Percentiles rank a stretch among this genome's conserved stretches.
phyloP scores from a whole-genome alignment of 257 asterid genomes.

The Solanum verrucosum region DNA sequence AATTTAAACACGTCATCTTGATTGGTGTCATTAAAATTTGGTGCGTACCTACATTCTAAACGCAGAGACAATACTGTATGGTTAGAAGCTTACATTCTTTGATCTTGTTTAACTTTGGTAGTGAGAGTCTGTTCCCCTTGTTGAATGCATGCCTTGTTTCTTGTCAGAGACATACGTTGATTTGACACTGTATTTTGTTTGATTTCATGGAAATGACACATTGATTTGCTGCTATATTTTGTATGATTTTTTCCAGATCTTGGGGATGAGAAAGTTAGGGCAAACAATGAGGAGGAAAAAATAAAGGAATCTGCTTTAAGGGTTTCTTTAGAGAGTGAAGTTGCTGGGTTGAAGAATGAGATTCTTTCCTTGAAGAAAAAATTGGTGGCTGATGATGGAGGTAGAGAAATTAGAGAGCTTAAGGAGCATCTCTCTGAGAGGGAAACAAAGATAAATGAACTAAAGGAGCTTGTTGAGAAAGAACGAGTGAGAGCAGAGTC shows the following conservation, averaged over 20 bases:
- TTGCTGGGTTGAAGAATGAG: slow-evolving; percentile 52
- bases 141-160: slow-evolving; percentile 2
- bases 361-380: slow-evolving; percentile 41
- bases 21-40: neutral
- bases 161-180: neutral
- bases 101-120: neutral
- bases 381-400: slow-evolving; percentile 19
- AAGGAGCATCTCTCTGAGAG: slow-evolving; percentile 25
- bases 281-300: slow-evolving; percentile 36
- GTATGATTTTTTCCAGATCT: slow-evolving; percentile 27
- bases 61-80: neutral
- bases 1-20: neutral
- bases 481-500: slow-evolving; percentile 33
- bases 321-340: slow-evolving; percentile 55
- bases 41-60: neutral
- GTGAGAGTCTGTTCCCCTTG: neutral
- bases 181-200: neutral
- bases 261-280: slow-evolving; percentile 36
- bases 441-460: slow-evolving; percentile 38
- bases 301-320: slow-evolving; percentile 40
- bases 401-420: slow-evolving; percentile 21
- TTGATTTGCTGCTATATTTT: neutral
- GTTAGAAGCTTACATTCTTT: neutral
- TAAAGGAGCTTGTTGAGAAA: slow-evolving; percentile 50
- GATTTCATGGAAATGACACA: neutral